phyloP scores from a whole-genome alignment of 805 yeast species.

The Candida argentea region DNA sequence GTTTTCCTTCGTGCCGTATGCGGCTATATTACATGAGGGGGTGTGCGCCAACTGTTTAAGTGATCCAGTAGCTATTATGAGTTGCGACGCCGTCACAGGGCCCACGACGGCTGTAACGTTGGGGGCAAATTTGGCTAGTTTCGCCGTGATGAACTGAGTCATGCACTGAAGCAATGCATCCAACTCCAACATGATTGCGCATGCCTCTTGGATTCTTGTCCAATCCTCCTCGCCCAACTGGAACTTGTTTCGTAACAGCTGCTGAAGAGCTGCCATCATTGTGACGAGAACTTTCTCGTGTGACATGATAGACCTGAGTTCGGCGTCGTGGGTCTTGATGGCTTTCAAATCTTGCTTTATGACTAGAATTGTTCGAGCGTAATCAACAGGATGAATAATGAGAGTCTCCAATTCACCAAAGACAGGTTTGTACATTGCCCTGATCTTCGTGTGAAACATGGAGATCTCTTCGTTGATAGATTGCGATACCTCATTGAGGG shows the following conservation, averaged over 20 bases:
- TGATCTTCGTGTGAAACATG: conserved; percentile 38
- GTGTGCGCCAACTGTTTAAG: conserved; percentile 51
- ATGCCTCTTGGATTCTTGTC: conserved; percentile 29
- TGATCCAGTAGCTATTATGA: conserved; percentile 63
- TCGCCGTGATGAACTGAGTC: conserved; percentile 43
- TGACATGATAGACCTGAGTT: conserved; percentile 35
- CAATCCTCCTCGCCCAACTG: conserved; percentile 20
- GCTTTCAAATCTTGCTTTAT: conserved; percentile 39
- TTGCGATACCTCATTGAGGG: conserved; percentile 44
- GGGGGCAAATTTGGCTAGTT: conserved; percentile 61
- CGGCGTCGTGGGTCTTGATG: conserved; percentile 19
- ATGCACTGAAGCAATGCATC: conserved; percentile 33
- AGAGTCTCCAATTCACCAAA: conserved; percentile 67
- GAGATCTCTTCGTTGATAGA: conserved; percentile 47
- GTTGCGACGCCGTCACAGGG: conserved; percentile 58
- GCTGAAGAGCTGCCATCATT: conserved; percentile 59
- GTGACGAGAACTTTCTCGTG: conserved; percentile 63
- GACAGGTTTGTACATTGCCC: conserved; percentile 42
- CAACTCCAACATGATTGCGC: conserved; percentile 38
- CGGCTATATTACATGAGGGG: conserved; percentile 78
- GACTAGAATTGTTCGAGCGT: conserved; percentile 39
- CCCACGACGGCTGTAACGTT: conserved; percentile 69
- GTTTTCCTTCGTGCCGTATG: conserved; percentile 50
- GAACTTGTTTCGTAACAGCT: conserved; percentile 22
- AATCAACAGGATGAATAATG: conserved; percentile 52